Base-by-base conservation (phyloP, 2,329 filamentous ascomycete genomes). In the Monilinia laxa region DNA sequence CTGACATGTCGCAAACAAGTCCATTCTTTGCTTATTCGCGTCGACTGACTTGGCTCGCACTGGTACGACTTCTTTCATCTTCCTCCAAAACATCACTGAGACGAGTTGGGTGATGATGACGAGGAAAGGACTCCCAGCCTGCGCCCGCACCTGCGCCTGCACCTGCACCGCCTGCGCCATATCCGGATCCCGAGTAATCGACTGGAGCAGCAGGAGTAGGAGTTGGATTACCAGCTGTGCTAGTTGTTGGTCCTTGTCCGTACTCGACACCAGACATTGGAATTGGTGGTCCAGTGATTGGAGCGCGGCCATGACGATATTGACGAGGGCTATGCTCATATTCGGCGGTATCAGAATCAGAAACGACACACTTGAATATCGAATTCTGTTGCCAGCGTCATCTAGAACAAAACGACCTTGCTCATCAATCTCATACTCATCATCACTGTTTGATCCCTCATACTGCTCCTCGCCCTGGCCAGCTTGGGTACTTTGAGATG, bases 31-130 rank as follows among this genome's bases (percentile, higher is more conserved):
- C 38, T 47, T 60, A 60, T 38, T 60, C 58, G 7, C 72, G 68
- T 51, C 74, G 69, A 59, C 74, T 75, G 25, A 75, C 64, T 57
- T 75, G 73, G 56, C 73, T 75, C 1, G 74, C 87, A 71, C 90
- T 91, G 18, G 90, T 91, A 28, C 90, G 85, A 75, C 90, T 91
- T 62, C 87, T 83, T 78, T 96, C 92, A 71, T 95, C 91, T 70
- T 96, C 90, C 75, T 92, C 92, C 75, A 95, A 84, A 38, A 97
- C 93, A 78, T 96, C 93, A 77, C 92, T 96, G 70, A 97, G 81
- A 66, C 93, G 83, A 11, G 93, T 96, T 0, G 93, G 93, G 78
- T 97, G 92, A 72, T 95, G 91, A 77, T 96, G 93, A 66, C 88
- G 85, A 31, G 89, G 88, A 70, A 92, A 81, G n/a, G 80, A 79